Base-by-base conservation (phyloP, 2,329 filamentous ascomycete species). In the Mariannaea elegans region DNA sequence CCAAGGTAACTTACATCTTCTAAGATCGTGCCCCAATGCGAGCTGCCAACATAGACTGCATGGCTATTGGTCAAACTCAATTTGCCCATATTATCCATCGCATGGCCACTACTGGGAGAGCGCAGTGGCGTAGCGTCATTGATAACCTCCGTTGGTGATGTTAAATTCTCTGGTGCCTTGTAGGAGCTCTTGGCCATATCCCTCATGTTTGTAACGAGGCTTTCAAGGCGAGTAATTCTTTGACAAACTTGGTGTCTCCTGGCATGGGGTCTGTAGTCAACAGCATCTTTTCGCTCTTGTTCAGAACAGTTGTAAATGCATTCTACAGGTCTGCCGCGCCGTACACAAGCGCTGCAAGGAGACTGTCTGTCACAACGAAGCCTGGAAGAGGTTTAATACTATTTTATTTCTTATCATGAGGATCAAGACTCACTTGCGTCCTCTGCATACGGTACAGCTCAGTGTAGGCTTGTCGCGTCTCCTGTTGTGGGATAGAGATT, bases 211-310 rank as follows among this genome's bases (percentile, higher is more conserved):
- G 59, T 56, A 8, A 67, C 51, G 7, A 67, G 56, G 16, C 16
- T 65, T 38, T 67, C 62, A 42, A 67, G 62, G 7, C 56, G 53
- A 29, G 59, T 36, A n/a, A 67, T 54, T 10, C 64, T 60, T 18
- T 67, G 62, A 4, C 62, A 59, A 21, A 64, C 56, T 23, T 61
- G 62, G 14, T 61, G 50, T 6, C 38, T 61, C n/a, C 54, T 31
- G 3, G 31, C 19, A 16, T 54, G 52, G 9, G 62, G 56, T 5
- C 62, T 58, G 23, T 65, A 66, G 21, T 67, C 62, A 12, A 66
- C 34, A 5, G 59, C 62, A 44, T 63, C 55, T n/a, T 56, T 63
- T 4, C 64, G 53, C 8, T 63, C 59, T 47, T 66, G 62, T n/a
- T 63, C 64, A 3, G 59, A 58, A 51, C n/a, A 44, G 42, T 7